Percentiles rank a stretch among this genome's conserved stretches.
Conservation (phyloP, 228 moss, liverwort and hornwort genomes). For the Sphagnum magellanicum region DNA sequence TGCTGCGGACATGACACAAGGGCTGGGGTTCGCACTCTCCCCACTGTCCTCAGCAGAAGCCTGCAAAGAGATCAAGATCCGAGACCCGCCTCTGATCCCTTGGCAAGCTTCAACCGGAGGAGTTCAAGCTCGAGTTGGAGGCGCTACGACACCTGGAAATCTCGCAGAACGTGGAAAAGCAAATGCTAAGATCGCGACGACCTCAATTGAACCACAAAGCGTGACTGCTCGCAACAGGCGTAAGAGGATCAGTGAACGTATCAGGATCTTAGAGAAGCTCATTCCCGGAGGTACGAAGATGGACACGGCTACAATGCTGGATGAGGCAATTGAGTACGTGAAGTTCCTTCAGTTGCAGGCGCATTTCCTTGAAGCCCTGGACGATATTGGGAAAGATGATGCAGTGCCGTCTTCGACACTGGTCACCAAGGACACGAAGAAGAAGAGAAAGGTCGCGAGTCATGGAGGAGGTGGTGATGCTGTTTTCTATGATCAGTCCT, state of each 20-base stretch:
- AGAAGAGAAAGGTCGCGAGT: slow-evolving; percentile 13
- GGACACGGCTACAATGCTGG: slow-evolving; percentile 64
- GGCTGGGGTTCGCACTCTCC: slow-evolving; percentile 19
- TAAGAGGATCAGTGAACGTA: slow-evolving; percentile 57
- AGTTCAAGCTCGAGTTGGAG: slow-evolving; percentile 1
- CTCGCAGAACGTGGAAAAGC: background rate
- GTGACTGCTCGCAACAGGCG: slow-evolving; percentile 51
- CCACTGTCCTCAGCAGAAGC: slow-evolving; percentile 6
- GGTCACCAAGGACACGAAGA: slow-evolving; percentile 2
- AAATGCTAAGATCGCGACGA: slow-evolving; percentile 25
- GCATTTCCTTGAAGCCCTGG: slow-evolving; percentile 38
- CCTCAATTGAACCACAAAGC: slow-evolving; percentile 58
- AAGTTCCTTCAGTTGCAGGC: slow-evolving; percentile 58
- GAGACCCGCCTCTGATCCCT: slow-evolving; percentile 11
- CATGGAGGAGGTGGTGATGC: slow-evolving; percentile 20
- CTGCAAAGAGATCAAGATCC: slow-evolving; percentile 11
- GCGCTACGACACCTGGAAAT: slow-evolving; percentile 27
- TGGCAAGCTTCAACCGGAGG: slow-evolving; percentile 14
- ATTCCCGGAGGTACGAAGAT: slow-evolving; percentile 61
- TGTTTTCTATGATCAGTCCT: slow-evolving; percentile 12
- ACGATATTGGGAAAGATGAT: slow-evolving; percentile 10
- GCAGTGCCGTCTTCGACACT: slow-evolving; percentile 4
- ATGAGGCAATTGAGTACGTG: slow-evolving; percentile 61
- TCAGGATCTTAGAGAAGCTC: slow-evolving; percentile 41
- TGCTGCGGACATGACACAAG: slow-evolving; percentile 20